These are phyloP conservation scores for Alternaria brassicae DNA, from an alignment of 2,329 filamentous ascomycete species.

Conservation along the genomic window DNA sequence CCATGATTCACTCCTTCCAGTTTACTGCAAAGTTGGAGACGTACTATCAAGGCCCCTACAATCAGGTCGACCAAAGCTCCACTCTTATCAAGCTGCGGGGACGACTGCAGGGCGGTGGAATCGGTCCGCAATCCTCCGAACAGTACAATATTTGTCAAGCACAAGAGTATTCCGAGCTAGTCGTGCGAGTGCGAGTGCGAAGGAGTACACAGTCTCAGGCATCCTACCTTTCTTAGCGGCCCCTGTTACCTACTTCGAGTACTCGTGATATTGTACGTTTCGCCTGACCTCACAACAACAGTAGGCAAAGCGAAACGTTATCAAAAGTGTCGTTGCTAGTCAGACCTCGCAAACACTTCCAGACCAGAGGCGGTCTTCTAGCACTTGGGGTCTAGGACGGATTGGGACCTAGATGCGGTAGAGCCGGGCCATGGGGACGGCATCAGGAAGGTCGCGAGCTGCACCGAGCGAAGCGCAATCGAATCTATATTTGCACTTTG, in stretches of 20 bases:
- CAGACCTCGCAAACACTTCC: not conserved
- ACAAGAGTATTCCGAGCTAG: not conserved
- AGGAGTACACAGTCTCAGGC: not conserved
- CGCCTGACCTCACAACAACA: not conserved
- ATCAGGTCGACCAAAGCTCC: not conserved
- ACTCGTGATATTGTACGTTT: not conserved
- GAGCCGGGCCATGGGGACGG: not conserved
- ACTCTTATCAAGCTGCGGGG: not conserved
- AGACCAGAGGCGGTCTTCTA: not conserved
- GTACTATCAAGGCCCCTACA: not conserved
- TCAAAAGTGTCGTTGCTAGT: not conserved
- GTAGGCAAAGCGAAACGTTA: not conserved
- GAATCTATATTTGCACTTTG: not conserved
- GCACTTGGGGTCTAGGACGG: not conserved
- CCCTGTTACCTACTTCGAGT: not conserved
- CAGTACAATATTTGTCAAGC: not conserved
- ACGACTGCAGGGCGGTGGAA: not conserved
- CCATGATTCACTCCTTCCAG: not conserved
- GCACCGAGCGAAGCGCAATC: not conserved
- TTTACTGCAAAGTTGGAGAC: not conserved
- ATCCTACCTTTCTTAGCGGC: not conserved
- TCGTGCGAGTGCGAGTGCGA: not conserved
- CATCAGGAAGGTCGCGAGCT: not conserved
- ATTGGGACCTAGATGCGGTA: not conserved
- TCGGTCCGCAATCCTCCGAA: not conserved